These are phyloP conservation scores for Paramecium pentaurelia DNA, from an alignment of 73 alveolate species.

Conservation along the genomic window DNA sequence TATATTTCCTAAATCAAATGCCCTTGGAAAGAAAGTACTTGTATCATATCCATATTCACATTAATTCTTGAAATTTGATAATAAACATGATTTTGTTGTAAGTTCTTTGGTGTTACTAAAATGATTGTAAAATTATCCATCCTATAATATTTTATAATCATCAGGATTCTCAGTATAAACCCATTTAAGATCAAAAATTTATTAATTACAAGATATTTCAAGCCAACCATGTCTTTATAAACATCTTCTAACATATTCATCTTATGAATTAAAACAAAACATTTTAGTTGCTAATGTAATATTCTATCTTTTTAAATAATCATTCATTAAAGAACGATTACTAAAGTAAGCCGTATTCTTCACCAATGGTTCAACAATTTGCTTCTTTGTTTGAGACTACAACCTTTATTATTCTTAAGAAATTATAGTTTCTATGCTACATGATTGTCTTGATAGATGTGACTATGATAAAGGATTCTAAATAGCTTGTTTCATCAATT, in stretches of 20 bases:
- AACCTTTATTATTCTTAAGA: not conserved
- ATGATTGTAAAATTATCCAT: slow-evolving; percentile 72
- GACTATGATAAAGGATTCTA: not conserved
- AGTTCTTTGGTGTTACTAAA: slow-evolving; percentile 74
- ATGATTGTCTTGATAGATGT: not conserved
- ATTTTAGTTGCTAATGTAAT: slow-evolving; percentile 25
- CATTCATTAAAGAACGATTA: slow-evolving; percentile 54
- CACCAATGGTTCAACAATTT: not conserved
- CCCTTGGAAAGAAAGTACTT: slow-evolving; percentile 70
- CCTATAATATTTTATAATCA: slow-evolving; percentile 63
- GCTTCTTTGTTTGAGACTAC: not conserved
- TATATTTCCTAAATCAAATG: slow-evolving; percentile 74
- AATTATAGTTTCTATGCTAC: not conserved
- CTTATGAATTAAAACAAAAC: slow-evolving; percentile 59
- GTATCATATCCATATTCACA: slow-evolving; percentile 59
- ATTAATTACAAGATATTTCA: slow-evolving; percentile 57
- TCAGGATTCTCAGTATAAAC: slow-evolving; percentile 64
- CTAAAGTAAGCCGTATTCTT: not conserved
- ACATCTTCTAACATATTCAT: slow-evolving; percentile 69
- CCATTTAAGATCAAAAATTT: slow-evolving; percentile 77
- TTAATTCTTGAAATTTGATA: slow-evolving; percentile 61
- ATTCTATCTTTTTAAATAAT: slow-evolving; percentile 47
- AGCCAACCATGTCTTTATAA: slow-evolving; percentile 74
- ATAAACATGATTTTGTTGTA: slow-evolving; percentile 72
- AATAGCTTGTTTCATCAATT: not conserved